Evolutionary conservation across 169 alveolate genomes (phyloP), one percentile per base, ranked within the genome.

Genomic region (Eimeria falciformis): DNA sequence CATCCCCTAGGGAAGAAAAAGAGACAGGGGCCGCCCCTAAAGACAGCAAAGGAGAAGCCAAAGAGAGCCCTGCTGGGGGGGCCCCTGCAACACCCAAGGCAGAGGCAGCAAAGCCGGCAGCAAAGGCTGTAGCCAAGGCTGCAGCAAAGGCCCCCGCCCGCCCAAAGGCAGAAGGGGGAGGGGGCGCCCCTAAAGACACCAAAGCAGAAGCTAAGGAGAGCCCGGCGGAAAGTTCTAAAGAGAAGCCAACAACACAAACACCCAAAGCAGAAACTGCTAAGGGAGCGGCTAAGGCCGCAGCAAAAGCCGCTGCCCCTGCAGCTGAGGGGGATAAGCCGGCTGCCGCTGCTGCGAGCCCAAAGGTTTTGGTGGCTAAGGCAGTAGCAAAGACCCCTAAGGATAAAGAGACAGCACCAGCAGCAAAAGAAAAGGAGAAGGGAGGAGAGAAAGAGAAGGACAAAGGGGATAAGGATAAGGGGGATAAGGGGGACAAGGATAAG

Each of bases 251-350:
- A n/a, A 23, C 84, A 23, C 9, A 17, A 69, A 69, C 55, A 69
- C 56, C 5, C 81, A 69, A 69, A 11, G 81, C 55, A 12, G 81
- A 69, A 33, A 53, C 55, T 53, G 81, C 55, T 69, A 45, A 43
- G 23, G 65, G 25, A 40, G n/a, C 46, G 21, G 33, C 18, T 71
- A 43, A 75, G 7, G 58, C 40, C 12, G 18, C n/a, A 9, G 7
- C 4, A 75, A 43, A 43, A 43, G 25, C 5, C 27, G 65, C 40
- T n/a, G 66, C 40, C 0, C 66, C 40, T 12, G 84, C 21, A 0
- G 58, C 40, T 7, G 84, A 75, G 3, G 58, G 47, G 23, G 62
- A 75, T 0, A 56, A 71, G 45, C 58, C 33, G 29, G 82, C n/a
- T n/a, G n/a, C n/a, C n/a, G n/a, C n/a, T n/a, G n/a, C n/a, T n/a